Evolutionary conservation across 23 red algal genomes (phyloP).

Genomic region (Pyropia yezoensis): DNA sequence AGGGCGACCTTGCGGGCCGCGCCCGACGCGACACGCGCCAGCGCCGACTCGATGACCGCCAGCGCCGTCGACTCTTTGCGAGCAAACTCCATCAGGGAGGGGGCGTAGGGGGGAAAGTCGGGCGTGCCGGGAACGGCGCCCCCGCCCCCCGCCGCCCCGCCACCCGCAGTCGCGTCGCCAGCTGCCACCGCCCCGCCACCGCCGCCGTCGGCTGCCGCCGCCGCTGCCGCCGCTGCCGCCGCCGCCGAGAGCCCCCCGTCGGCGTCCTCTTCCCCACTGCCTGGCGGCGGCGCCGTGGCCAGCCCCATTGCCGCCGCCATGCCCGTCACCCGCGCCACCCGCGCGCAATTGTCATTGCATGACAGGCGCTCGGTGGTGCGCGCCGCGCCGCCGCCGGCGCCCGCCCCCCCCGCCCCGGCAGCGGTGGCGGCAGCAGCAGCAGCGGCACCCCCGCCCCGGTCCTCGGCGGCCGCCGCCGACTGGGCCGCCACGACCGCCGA

Average conservation of each 20-base stretch:
- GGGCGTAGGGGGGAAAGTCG: constrained; percentile 10
- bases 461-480: too few species aligned
- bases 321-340: constrained; percentile 15
- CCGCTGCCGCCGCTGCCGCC: too few species aligned
- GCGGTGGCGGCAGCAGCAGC: too few species aligned
- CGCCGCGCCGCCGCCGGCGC: constrained; percentile 6
- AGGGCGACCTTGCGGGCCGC: constrained; percentile 24
- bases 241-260: too few species aligned
- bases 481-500: too few species aligned
- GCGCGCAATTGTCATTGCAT: constrained; percentile 62
- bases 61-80: constrained; percentile 19
- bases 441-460: constrained; percentile 3
- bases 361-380: constrained; percentile 8
- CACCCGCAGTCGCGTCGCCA: too few species aligned
- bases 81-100: constrained; percentile 40
- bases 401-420: neutral
- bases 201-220: too few species aligned
- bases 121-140: too few species aligned
- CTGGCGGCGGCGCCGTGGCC: too few species aligned
- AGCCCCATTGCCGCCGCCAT: constrained; percentile 62
- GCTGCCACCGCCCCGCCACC: too few species aligned
- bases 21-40: constrained; percentile 26
- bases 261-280: too few species aligned
- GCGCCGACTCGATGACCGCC: constrained; percentile 25
- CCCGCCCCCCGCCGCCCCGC: too few species aligned